phyloP scores from a whole-genome alignment of 2,329 filamentous ascomycete species.

The Canariomyces notabilis region DNA sequence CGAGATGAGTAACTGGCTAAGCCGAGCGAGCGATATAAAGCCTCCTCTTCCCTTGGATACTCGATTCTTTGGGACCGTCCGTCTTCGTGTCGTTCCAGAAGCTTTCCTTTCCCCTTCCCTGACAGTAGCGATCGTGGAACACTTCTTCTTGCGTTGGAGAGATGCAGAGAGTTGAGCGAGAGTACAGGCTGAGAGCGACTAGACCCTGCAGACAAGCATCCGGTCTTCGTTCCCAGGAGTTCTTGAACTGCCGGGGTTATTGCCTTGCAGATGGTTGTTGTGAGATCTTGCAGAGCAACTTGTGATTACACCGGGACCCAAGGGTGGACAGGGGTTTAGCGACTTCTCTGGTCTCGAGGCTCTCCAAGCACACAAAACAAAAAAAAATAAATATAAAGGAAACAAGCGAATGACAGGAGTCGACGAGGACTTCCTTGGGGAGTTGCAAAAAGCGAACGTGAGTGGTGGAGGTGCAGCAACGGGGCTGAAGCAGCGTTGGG shows the following conservation, averaged over 20 bases:
- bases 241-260: not conserved
- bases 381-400: constrained; percentile 42
- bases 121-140: constrained; percentile 37
- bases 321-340: too few species aligned
- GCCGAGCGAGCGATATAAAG: not conserved
- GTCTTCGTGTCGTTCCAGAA: constrained; percentile 2
- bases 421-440: constrained; percentile 64
- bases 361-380: constrained; percentile 35
- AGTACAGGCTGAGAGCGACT: constrained; percentile 21
- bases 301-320: too few species aligned
- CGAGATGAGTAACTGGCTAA: constrained; percentile 2
- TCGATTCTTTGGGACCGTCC: not conserved
- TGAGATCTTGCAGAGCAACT: too few species aligned
- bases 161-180: constrained; percentile 28
- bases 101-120: constrained; percentile 19
- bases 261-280: not conserved
- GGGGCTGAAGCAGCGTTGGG: constrained; percentile 31
- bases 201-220: constrained; percentile 19
- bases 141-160: constrained; percentile 16
- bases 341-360: constrained; percentile 19
- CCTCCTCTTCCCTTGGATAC: not conserved
- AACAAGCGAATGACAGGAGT: constrained; percentile 71
- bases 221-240: not conserved
- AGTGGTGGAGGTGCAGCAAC: constrained; percentile 35
- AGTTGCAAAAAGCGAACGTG: constrained; percentile 31